Percentiles rank a stretch among this genome's conserved stretches.
Conservation (phyloP, 148 eudicot species). For the Rhododendron simsii region DNA sequence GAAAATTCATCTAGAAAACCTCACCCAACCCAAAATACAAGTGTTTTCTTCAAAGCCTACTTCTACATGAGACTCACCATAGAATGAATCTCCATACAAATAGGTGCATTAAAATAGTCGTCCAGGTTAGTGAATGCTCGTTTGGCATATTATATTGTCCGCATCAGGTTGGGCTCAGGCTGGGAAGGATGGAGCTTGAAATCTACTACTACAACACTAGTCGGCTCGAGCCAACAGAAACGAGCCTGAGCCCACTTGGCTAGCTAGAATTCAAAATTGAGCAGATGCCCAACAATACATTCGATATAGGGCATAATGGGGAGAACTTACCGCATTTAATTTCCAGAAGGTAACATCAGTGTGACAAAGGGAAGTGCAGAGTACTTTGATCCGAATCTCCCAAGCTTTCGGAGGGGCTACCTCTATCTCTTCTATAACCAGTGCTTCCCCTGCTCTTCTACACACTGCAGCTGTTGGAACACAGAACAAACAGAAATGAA, state of each 20-base stretch:
- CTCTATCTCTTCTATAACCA: slow-evolving; percentile 64
- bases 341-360: slow-evolving; percentile 74
- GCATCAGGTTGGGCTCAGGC: neutral
- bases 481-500: neutral
- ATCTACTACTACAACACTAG: neutral
- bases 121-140: neutral
- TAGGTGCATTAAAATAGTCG: too few species aligned
- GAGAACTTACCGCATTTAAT: slow-evolving; percentile 26
- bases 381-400: slow-evolving; percentile 67
- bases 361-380: slow-evolving; percentile 79
- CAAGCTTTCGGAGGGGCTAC: slow-evolving; percentile 58
- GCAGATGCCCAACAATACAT: neutral
- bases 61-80: too few species aligned
- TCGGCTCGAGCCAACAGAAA: neutral
- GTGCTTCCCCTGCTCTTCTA: slow-evolving; percentile 54
- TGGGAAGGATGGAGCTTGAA: neutral
- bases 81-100: too few species aligned
- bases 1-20: neutral
- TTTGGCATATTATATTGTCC: neutral
- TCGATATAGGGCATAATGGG: neutral
- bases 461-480: slow-evolving; percentile 57
- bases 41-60: too few species aligned
- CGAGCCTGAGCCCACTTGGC: neutral
- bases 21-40: neutral
- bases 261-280: neutral